phyloP scores from a whole-genome alignment of 148 eudicot species.

The Dianthus caryophyllus region DNA sequence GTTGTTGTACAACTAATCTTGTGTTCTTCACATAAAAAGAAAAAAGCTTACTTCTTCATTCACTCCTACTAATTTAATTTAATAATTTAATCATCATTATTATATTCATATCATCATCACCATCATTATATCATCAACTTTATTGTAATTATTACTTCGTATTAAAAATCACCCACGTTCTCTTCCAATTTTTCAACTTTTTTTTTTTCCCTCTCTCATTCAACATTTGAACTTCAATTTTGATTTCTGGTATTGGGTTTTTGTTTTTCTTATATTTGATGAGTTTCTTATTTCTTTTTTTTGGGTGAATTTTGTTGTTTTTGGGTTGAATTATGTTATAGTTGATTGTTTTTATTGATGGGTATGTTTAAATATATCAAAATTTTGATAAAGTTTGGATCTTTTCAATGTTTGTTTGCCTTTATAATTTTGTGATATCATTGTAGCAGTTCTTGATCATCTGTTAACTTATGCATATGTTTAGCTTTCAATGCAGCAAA shows the following conservation, averaged over 20 bases:
- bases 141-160: not conserved
- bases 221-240: slow-evolving; percentile 12
- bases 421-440: too few relatives aligned
- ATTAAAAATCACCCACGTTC: slow-evolving; percentile 17
- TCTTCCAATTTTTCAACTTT: not conserved
- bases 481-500: not conserved
- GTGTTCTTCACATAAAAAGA: not conserved
- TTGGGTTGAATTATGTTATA: not conserved
- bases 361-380: not conserved
- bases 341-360: not conserved
- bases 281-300: not conserved
- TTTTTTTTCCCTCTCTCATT: slow-evolving; percentile 7
- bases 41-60: slow-evolving; percentile 11
- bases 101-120: not conserved
- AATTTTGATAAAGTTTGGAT: slow-evolving; percentile 7
- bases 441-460: not conserved
- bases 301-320: not conserved
- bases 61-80: slow-evolving; percentile 1
- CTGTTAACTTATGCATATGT: not conserved
- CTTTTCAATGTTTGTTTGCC: not conserved
- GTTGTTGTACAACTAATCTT: not conserved
- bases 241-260: not conserved
- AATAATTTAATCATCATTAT: slow-evolving; percentile 10
- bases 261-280: not conserved
- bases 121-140: slow-evolving; percentile 16